Percentiles rank a stretch among this genome's conserved stretches.
phyloP scores from a whole-genome alignment of 805 yeast genomes.

The Suhomyces canberraensis region DNA sequence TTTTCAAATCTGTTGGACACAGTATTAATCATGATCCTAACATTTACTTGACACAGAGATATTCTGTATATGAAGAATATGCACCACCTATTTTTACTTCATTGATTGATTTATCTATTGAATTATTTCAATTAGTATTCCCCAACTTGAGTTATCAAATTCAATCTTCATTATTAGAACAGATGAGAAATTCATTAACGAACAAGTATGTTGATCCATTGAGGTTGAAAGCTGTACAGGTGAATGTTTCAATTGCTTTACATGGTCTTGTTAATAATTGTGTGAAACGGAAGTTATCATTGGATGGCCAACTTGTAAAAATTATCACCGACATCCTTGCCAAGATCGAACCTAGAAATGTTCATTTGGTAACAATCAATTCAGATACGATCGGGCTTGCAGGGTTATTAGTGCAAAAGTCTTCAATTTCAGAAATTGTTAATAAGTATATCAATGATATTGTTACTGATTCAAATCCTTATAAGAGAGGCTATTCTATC shows the following conservation, averaged over 20 bases:
- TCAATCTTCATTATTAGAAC: constrained; percentile 85
- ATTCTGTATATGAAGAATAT: constrained; percentile 22
- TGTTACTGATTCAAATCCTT: constrained; percentile 63
- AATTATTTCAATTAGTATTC: constrained; percentile 66
- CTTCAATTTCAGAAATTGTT: constrained; percentile 21
- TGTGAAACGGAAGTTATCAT: constrained; percentile 13
- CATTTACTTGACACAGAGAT: constrained; percentile 21
- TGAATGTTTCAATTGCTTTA: constrained; percentile 64
- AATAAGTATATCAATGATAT: constrained; percentile 51
- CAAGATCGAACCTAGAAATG: constrained; percentile 38
- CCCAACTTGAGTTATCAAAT: constrained; percentile 72
- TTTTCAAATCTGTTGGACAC: constrained; percentile 19
- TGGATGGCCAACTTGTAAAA: constrained; percentile 36
- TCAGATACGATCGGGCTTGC: constrained; percentile 60
- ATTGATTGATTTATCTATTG: constrained; percentile 74
- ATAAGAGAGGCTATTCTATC: constrained; percentile 46
- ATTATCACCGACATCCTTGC: constrained; percentile 51
- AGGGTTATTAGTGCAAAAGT: constrained; percentile 17
- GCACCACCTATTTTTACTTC: constrained; percentile 31
- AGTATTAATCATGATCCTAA: constrained; percentile 35
- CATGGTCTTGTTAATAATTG: constrained; percentile 43
- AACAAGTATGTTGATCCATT: constrained; percentile 32
- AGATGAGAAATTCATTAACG: constrained; percentile 54
- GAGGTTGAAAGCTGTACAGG: constrained; percentile 46
- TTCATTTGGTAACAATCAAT: constrained; percentile 43